Evolutionary conservation across 805 yeast species (phyloP).

Genomic region (Yarrowia sp.): DNA sequence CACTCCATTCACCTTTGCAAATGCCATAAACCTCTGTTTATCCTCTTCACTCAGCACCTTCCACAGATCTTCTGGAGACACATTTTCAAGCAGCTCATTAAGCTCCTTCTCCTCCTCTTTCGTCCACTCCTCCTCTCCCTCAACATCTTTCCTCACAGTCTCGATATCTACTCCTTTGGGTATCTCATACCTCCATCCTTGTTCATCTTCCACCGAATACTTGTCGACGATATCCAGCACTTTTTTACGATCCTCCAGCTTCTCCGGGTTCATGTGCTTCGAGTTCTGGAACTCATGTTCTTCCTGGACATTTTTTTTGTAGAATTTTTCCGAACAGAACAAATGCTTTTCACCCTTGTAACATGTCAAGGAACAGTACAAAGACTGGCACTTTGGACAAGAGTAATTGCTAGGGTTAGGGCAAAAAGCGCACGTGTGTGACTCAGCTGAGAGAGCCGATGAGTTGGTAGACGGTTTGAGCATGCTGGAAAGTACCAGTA

Average conservation of each 20-base stretch:
- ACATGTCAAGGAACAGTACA: slow-evolving; percentile 31
- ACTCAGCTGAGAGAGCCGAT: neutral
- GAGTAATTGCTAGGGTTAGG: slow-evolving; percentile 28
- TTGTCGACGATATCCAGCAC: slow-evolving; percentile 29
- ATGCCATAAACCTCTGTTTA: slow-evolving; percentile 16
- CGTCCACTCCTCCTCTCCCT: neutral
- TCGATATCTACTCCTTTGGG: slow-evolving; percentile 16
- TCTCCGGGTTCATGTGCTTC: neutral
- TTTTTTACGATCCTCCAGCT: slow-evolving; percentile 26
- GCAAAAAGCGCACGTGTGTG: slow-evolving; percentile 14
- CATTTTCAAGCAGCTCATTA: slow-evolving; percentile 28
- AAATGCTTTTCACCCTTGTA: slow-evolving; percentile 30
- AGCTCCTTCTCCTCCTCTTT: slow-evolving; percentile 28
- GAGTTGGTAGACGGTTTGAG: neutral
- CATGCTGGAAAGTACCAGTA: neutral
- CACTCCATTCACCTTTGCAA: neutral
- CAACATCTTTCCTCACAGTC: too few species aligned
- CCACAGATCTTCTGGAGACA: slow-evolving; percentile 29
- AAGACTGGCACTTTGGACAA: slow-evolving; percentile 31
- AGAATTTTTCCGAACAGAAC: slow-evolving; percentile 31
- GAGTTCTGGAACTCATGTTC: slow-evolving; percentile 9
- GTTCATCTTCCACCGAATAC: neutral
- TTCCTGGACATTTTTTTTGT: slow-evolving; percentile 27
- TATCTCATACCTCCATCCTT: slow-evolving; percentile 30
- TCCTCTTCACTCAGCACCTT: slow-evolving; percentile 30